Base-by-base conservation (phyloP, 768 basidiomycete genomes). In the Leucosporidium creatinivorum region DNA sequence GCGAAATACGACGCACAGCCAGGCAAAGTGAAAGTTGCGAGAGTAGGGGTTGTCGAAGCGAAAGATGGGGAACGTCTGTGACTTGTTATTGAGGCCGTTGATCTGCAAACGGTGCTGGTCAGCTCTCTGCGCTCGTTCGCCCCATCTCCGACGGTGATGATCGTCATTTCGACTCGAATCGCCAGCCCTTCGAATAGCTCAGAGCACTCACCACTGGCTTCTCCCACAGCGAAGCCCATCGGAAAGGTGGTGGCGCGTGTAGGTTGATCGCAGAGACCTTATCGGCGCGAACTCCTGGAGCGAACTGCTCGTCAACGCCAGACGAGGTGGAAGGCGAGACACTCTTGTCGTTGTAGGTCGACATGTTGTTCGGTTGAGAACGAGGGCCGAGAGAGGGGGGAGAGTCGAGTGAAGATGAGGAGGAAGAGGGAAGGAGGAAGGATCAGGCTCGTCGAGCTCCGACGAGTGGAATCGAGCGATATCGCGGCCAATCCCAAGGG, bases 31-130 rank as follows among this genome's bases (percentile, higher is more conserved):
- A 58, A 85, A 84, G 52, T 81, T 80, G 67, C 80, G 76, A 4
- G 82, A 76, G 70, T 85, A 83, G 4, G 81, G 82, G 62, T 80
- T 81, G 36, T 75, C 66, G 26, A 85, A 76, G 61, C 81, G 81
- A 69, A 85, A 76, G 44, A 85, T 76, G 0, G 85, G 84, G 0
- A 85, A 73, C 0, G 83, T 84, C 58, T 80, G 80, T 62, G 80
- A 81, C 70, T 85, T 85, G 33, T 80, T 74, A 73, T 84, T 85
- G 70, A 80, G 70, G 0, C 82, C 82, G 74, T 85, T 84, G 62
- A 85, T 36, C 8, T 60, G 68, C 8, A 19, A 23, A 23, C 17
- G 50, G 25, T 26, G 50, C 50, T 21, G 9, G 50, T 51, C 21
- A 51, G 50, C 50, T 51, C 39, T 2, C 39, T 44, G 8, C 13